phyloP scores from a whole-genome alignment of 2,329 filamentous ascomycete genomes.

The Sporothrix phasma region DNA sequence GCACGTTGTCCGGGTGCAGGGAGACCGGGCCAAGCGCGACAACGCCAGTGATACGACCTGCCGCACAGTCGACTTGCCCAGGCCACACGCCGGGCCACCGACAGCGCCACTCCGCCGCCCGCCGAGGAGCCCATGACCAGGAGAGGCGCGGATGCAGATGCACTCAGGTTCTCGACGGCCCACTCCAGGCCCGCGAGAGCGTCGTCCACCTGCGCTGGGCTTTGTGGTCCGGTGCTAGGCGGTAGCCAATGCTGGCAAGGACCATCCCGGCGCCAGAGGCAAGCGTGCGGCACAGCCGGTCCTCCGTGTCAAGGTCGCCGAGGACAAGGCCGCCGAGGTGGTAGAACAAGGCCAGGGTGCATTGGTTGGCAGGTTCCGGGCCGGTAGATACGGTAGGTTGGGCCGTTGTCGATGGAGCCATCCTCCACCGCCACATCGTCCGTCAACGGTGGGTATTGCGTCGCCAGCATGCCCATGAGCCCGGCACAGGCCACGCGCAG shows the following conservation, averaged over 20 bases:
- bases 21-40: not conserved
- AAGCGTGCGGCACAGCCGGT: not conserved
- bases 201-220: slow-evolving; percentile 2
- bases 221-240: not conserved
- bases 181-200: not conserved
- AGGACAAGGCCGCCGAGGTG: not conserved
- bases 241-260: not conserved
- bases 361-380: not conserved
- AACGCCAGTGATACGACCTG: not conserved
- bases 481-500: not conserved
- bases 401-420: not conserved
- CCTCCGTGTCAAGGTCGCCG: not conserved
- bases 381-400: not conserved
- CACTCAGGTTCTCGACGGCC: not conserved
- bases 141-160: not conserved
- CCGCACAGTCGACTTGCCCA: not conserved
- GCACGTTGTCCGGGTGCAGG: not conserved
- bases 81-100: not conserved
- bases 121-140: not conserved
- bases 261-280: not conserved
- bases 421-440: not conserved
- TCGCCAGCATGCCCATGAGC: not conserved
- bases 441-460: not conserved
- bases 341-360: not conserved
- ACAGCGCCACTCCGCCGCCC: not conserved